phyloP scores from a whole-genome alignment of 2,329 filamentous ascomycete genomes.

The Pseudopyricularia javanii region DNA sequence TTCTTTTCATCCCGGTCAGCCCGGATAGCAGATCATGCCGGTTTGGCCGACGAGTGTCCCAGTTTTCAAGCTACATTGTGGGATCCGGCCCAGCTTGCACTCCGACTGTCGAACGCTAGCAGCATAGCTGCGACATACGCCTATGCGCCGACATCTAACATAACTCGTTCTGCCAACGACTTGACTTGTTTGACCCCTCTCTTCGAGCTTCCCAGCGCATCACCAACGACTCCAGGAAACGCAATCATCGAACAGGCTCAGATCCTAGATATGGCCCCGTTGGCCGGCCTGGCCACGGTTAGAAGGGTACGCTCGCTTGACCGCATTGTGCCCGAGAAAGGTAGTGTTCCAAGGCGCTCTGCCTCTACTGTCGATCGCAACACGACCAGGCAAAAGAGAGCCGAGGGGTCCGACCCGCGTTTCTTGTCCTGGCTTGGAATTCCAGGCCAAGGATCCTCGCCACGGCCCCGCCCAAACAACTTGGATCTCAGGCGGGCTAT shows the following conservation, averaged over 20 bases:
- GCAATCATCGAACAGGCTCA: not conserved
- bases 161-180: not conserved
- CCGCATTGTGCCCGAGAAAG: not conserved
- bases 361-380: not conserved
- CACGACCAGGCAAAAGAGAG: not conserved
- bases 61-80: not conserved
- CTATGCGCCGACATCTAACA: not conserved
- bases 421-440: slow-evolving; percentile 1
- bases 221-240: not conserved
- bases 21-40: not conserved
- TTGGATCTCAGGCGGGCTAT: slow-evolving; percentile 12
- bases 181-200: not conserved
- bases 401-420: not conserved
- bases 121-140: not conserved
- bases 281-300: not conserved
- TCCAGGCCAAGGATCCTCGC: not conserved
- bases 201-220: not conserved
- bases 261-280: not conserved
- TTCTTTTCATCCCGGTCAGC: not conserved
- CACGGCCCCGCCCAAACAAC: slow-evolving; percentile 2
- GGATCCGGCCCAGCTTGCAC: not conserved
- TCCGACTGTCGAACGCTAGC: not conserved
- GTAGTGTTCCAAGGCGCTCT: not conserved
- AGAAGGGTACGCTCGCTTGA: slow-evolving; percentile 1
- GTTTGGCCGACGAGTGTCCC: not conserved